phyloP scores from a whole-genome alignment of 179 eudicot species.

The Amaranthus tricolor region DNA sequence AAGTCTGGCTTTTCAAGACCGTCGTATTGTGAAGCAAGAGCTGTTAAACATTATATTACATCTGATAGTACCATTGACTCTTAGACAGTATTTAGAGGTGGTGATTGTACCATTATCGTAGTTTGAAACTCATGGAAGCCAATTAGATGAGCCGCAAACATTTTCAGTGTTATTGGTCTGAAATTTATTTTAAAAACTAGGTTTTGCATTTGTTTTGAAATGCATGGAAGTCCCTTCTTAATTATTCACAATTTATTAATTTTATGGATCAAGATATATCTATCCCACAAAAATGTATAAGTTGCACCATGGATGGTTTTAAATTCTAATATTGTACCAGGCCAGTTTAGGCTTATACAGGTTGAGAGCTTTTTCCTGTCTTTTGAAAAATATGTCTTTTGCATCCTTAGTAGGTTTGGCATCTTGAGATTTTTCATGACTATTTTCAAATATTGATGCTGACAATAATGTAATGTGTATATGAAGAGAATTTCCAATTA shows the following conservation, averaged over 20 bases:
- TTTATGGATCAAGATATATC: background rate
- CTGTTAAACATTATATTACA: background rate
- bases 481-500: background rate
- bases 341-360: background rate
- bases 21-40: background rate
- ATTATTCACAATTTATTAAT: background rate
- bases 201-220: conserved; percentile 3
- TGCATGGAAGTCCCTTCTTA: background rate
- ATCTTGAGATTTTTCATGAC: background rate
- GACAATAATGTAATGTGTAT: background rate
- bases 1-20: background rate
- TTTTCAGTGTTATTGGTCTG: background rate
- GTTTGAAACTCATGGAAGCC: conserved; percentile 3
- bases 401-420: background rate
- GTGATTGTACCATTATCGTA: background rate
- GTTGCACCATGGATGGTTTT: background rate
- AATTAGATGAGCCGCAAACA: background rate
- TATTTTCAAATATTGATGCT: background rate
- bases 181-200: background rate
- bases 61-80: background rate
- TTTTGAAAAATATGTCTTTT: background rate
- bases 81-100: background rate
- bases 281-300: background rate
- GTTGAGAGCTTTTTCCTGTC: background rate
- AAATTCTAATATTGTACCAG: background rate